Base-by-base conservation (phyloP, 345 rosid genomes). In the Trapa incisa region DNA sequence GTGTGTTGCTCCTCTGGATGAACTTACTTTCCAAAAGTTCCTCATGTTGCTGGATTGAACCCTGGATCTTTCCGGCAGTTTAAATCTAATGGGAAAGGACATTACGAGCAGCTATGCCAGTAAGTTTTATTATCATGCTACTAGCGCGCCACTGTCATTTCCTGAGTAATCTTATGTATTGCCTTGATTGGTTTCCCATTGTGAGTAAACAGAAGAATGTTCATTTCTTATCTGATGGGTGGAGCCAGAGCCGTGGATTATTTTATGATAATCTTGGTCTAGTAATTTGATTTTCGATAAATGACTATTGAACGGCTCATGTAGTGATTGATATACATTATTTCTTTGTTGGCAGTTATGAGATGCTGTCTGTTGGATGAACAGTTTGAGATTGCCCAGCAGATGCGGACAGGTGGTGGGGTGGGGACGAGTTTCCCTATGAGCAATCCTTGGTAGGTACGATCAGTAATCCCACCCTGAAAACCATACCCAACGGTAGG, bases 11-110 rank as follows among this genome's bases (percentile, higher is more conserved):
- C 96, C 99, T 71, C 92, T 94, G 10, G 97, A 94, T 56, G 97
- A 94, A 76, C 81, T 89, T 68, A 89, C 92, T 15, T 94, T 94
- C 70, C 96, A 96, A 64, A 86, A 97, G 91, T 91, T 82, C 87
- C 95, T 64, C 99, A 94, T 76, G 87, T 83, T 35, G 97, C 96
- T 47, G 99, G 99, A 71, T 79, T 91, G 73, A 91, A 94, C 75
- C 99, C 99, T 42, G 84, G 81, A 76, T 82, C 99, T 71, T 94
- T 91, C 79, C 92, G 96, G 68, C 97, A 87, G 77, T 94, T 94
- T 75, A 78, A 63, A 37, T 76, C 97, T 14, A 75, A 78, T 64
- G 96, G 99, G 73, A 94, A 80, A 75, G 99, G 89, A 70, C 91
- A 90, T 74, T 86, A 95, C 43, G 99, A 94, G 79, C 84, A 89